Percentiles rank a stretch among this genome's conserved stretches.
These are phyloP conservation scores for Boletus pseudo-olivaceus DNA, from an alignment of 768 basidiomycete species.

Conservation along the genomic window DNA sequence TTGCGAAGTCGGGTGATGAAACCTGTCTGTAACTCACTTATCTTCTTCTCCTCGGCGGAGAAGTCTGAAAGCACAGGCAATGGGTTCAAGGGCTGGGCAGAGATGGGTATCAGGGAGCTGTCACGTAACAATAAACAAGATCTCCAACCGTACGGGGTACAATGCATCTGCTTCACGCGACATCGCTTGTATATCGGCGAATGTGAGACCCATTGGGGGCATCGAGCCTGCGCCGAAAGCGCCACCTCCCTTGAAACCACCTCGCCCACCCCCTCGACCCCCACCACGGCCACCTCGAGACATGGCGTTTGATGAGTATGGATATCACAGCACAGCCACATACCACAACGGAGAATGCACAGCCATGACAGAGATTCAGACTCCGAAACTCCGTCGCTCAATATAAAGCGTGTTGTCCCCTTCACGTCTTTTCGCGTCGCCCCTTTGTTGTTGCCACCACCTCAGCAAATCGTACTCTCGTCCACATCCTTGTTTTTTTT, in stretches of 20 bases:
- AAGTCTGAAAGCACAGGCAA: constrained; percentile 69
- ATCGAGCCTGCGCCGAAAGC: constrained; percentile 35
- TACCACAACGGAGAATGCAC: not conserved
- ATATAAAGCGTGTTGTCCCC: constrained; percentile 18
- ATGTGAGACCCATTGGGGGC: constrained; percentile 78
- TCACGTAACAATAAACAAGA: constrained; percentile 15
- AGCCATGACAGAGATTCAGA: constrained; percentile 5
- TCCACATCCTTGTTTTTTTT: not conserved
- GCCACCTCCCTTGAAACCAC: constrained; percentile 52
- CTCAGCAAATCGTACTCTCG: not conserved
- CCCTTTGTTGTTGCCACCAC: constrained; percentile 29
- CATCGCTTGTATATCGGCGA: constrained; percentile 73
- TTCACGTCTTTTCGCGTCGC: constrained; percentile 18
- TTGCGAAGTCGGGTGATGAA: constrained; percentile 61
- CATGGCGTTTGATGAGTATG: constrained; percentile 33
- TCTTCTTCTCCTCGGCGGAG: constrained; percentile 59
- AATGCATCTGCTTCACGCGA: constrained; percentile 73
- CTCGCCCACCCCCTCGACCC: constrained; percentile 54
- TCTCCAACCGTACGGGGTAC: constrained; percentile 66
- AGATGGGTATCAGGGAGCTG: constrained; percentile 17
- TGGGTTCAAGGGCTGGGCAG: constrained; percentile 53
- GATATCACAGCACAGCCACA: constrained; percentile 12
- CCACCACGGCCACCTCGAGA: constrained; percentile 50
- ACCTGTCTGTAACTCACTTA: constrained; percentile 63
- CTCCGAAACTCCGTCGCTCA: constrained; percentile 28